Base-by-base conservation (phyloP, 805 yeast species). In the Starmerella vaccinii region DNA sequence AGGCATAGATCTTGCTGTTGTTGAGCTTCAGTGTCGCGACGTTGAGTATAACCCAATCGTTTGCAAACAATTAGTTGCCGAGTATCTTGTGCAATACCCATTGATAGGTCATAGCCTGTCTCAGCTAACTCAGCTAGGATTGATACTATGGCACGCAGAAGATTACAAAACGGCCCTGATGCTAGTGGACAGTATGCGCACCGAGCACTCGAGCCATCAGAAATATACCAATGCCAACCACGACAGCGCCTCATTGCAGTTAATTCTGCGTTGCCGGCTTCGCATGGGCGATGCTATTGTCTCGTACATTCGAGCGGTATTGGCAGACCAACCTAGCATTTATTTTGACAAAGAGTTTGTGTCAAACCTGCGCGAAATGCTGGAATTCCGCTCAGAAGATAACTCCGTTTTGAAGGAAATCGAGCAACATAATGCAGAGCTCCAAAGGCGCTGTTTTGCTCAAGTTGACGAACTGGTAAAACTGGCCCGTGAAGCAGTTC, bases 31-130 rank as follows among this genome's bases (percentile, higher is more conserved):
- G 35, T 34, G 51, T 19, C 37, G 47, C 26, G 44, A 21, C n/a
- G 18, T 8, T 7, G 23, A 22, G 18, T 47, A 29, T 45, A 47
- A 51, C 23, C 16, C n/a, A 1, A 43, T 24, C 16, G 21, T 32
- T 15, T 40, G 49, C 30, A 46, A 40, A 4, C 34, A 45, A 45
- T 37, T 56, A 37, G 40, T 59, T 3, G 30, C 34, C 15, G 57
- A 56, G 22, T 59, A 50, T 49, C 50, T 59, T 6, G 41, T 38
- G 12, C 59, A 59, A 53, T 59, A 59, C 38, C 61, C 62, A 2
- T 38, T 58, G 18, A 46, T 53, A 9, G 50, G 46, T 29, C 61
- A 55, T 23, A 52, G 52, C 27, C 46, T 48, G 2, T 2, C 40
- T 15, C 54, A 52, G 33, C 54, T 59, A 7, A 58, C 61, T 4